Evolutionary conservation across 805 yeast genomes (phyloP).

Genomic region (Blastobotrys americana): DNA sequence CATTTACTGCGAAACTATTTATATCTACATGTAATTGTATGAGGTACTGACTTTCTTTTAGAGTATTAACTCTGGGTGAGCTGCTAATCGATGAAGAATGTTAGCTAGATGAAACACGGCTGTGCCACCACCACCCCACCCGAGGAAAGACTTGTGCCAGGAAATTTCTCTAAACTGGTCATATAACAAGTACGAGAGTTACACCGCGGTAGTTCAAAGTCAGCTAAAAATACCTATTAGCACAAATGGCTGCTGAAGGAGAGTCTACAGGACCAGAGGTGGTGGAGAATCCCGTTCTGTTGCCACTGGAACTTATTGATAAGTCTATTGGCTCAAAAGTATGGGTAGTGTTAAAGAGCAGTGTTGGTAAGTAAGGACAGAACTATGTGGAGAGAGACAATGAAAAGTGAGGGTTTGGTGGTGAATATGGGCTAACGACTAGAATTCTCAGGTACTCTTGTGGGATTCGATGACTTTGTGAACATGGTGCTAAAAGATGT

Average conservation of each 20-base stretch:
- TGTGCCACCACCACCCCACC: no score
- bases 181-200: no score
- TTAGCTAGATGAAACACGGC: no score
- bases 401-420: neutral
- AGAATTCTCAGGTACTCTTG: conserved; percentile 82
- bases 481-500: conserved; percentile 75
- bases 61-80: no score
- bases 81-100: no score
- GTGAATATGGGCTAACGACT: conserved; percentile 34
- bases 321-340: conserved; percentile 75
- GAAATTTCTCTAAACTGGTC: no score
- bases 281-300: conserved; percentile 17
- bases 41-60: no score
- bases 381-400: neutral
- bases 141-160: no score
- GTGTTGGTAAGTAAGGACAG: conserved; percentile 27
- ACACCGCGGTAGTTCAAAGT: no score
- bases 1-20: no score
- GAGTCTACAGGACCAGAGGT: neutral
- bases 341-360: conserved; percentile 58
- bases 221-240: no score
- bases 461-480: conserved; percentile 94
- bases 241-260: neutral
- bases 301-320: conserved; percentile 84
- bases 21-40: no score